Base-by-base conservation (phyloP, 768 basidiomycete genomes). In the Phaffia tasmanica region DNA sequence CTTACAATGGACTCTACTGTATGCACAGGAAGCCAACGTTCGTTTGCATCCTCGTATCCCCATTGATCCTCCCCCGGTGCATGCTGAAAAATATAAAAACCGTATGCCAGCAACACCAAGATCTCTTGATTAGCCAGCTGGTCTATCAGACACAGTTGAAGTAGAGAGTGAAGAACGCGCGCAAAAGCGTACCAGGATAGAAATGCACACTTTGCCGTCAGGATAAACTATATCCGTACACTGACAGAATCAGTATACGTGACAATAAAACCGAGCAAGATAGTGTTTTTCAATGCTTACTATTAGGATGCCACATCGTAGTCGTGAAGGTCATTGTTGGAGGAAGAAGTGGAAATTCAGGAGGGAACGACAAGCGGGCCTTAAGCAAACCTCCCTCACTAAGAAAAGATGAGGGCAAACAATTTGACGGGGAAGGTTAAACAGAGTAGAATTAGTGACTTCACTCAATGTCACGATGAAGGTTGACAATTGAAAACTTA, bases 371-470 rank as follows among this genome's bases (percentile, higher is more conserved):
- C 65, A 98, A 78, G 62, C 87, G 82, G 21, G 92, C 91, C 78
- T 90, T 92, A 79, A 94, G 87, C 77, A 98, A 89, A 9, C 89
- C 95, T 68, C 94, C 95, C 78, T 99, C 94, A 74, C 90, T 92
- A 74, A 48, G 67, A 66, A 71, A n/a, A 27, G 68, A 57, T 25
- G 25, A 46, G 19, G 29, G 4, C 35, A 42, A 11, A 42, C 11
- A 42, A 11, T 42, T 42, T 49, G 47, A 35, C 21, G n/a, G 3
- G 15, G 54, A 23, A 46, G 50, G 35, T 47, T 18, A 23, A 14
- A 48, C 3, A 18, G 30, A 25, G 32, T 21, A 25, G 57, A 7
- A 47, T 54, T 14, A 29, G 35, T 2, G 1, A 9, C 42, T 49
- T 8, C 9, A 62, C 21, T 46, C 61, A 11, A 30, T 25, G 29